Conservation (phyloP, 2,329 filamentous ascomycete species). For the Botryotinia calthae region DNA sequence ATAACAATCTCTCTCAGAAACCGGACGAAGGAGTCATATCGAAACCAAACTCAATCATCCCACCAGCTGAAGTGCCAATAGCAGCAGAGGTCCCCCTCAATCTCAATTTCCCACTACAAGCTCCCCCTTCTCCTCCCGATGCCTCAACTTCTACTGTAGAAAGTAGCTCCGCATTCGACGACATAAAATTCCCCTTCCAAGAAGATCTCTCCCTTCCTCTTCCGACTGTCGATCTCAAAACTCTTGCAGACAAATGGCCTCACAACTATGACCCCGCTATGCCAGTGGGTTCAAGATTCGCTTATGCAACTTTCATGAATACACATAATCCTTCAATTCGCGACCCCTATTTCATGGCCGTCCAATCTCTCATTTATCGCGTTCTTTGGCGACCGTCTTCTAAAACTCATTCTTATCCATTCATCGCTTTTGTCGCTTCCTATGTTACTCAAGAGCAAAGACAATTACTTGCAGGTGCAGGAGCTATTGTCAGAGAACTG, state of each 20-base stretch:
- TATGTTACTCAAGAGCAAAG: constrained; percentile 22
- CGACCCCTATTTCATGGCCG: constrained; percentile 25
- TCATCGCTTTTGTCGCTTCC: constrained; percentile 25
- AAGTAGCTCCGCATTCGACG: constrained; percentile 11
- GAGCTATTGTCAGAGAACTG: constrained; percentile 24
- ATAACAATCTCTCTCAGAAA: neutral
- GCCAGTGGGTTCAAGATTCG: constrained; percentile 42
- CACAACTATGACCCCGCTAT: constrained; percentile 15
- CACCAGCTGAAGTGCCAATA: neutral
- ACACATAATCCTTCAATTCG: constrained; percentile 20
- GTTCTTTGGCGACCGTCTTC: constrained; percentile 22
- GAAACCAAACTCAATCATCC: neutral
- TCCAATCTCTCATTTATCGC: constrained; percentile 25
- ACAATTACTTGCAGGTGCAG: constrained; percentile 21
- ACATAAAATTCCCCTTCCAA: constrained; percentile 18
- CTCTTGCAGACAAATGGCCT: neutral
- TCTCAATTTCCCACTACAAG: neutral
- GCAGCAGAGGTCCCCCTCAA: neutral
- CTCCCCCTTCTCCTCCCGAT: neutral
- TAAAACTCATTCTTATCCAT: constrained; percentile 19
- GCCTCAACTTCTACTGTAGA: neutral
- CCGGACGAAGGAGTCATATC: neutral
- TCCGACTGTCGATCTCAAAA: neutral
- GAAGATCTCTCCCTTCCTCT: constrained; percentile 12
- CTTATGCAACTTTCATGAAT: constrained; percentile 25